A percentile compares a stretch with the other conserved stretches of the same genome.
These are phyloP conservation scores for Polyporus arcularius DNA, from an alignment of 768 basidiomycete species.

Conservation along the genomic window DNA sequence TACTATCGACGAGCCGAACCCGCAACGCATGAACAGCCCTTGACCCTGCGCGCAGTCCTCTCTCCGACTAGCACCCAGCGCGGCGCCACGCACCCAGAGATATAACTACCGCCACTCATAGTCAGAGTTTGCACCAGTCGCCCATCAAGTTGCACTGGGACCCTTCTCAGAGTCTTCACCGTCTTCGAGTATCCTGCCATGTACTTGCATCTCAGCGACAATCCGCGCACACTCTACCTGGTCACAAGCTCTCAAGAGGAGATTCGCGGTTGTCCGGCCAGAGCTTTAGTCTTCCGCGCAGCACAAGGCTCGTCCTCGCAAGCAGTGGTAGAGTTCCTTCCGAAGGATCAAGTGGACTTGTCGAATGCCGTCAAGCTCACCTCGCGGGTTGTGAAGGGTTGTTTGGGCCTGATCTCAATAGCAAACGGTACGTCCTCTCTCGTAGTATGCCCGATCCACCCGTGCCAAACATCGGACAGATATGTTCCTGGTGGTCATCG, in stretches of 20 bases:
- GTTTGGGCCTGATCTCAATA: slow-evolving; percentile 77
- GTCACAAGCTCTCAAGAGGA: slow-evolving; percentile 72
- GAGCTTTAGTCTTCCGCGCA: slow-evolving; percentile 73
- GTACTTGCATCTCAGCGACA: slow-evolving; percentile 73
- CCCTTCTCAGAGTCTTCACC: too few relatives aligned
- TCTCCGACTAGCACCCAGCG: background rate
- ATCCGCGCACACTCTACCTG: slow-evolving; percentile 71
- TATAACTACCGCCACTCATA: background rate
- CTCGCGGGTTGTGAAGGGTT: slow-evolving; percentile 76
- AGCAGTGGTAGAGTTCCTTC: slow-evolving; percentile 86
- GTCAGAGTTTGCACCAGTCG: too few relatives aligned
- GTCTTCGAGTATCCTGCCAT: slow-evolving; percentile 36
- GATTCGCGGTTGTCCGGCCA: slow-evolving; percentile 54
- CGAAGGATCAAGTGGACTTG: slow-evolving; percentile 70
- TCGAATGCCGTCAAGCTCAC: slow-evolving; percentile 63
- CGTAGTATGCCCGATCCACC: background rate
- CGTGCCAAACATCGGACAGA: slow-evolving; percentile 37
- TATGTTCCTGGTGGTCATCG: slow-evolving; percentile 83
- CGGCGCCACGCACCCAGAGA: background rate
- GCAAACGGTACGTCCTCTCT: slow-evolving; percentile 55
- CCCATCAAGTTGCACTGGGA: too few relatives aligned
- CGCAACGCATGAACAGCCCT: background rate
- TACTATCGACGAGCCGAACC: too few relatives aligned
- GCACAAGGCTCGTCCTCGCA: slow-evolving; percentile 52
- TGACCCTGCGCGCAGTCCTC: background rate